Conservation (phyloP, 2,329 filamentous ascomycete genomes). For the Verticillium klebahnii region DNA sequence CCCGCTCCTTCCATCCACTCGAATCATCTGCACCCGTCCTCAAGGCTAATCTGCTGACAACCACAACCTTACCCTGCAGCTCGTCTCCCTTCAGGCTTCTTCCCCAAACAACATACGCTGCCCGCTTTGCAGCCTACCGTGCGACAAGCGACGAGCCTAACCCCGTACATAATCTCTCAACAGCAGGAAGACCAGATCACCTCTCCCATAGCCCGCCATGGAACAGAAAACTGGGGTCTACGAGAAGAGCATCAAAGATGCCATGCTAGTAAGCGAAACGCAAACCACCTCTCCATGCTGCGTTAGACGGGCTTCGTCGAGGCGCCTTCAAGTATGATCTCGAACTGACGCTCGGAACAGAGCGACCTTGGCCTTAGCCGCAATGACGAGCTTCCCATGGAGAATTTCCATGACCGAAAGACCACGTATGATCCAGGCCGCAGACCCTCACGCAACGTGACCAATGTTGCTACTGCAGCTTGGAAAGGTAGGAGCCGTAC, state of each 20-base stretch:
- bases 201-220: neutral
- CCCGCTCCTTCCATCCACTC: constrained; percentile 2
- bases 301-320: neutral
- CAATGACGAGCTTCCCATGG: constrained; percentile 17
- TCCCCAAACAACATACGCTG: too few species aligned
- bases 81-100: too few species aligned
- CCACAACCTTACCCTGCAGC: too few species aligned
- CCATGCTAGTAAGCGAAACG: neutral
- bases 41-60: too few species aligned
- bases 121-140: too few species aligned
- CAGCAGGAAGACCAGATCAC: neutral
- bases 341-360: constrained; percentile 9
- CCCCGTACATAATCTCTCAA: too few species aligned
- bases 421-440: neutral
- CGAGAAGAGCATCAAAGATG: neutral
- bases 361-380: constrained; percentile 23
- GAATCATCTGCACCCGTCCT: too few species aligned
- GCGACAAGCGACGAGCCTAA: neutral
- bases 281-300: neutral
- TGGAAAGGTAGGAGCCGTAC: neutral
- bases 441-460: neutral
- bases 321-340: neutral
- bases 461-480: neutral
- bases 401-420: constrained; percentile 7
- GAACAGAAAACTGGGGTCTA: neutral